Percentiles rank a stretch among this genome's conserved stretches.
These are phyloP conservation scores for Debaryomyces hansenii DNA, from an alignment of 805 yeast genomes.

Conservation along the genomic window DNA sequence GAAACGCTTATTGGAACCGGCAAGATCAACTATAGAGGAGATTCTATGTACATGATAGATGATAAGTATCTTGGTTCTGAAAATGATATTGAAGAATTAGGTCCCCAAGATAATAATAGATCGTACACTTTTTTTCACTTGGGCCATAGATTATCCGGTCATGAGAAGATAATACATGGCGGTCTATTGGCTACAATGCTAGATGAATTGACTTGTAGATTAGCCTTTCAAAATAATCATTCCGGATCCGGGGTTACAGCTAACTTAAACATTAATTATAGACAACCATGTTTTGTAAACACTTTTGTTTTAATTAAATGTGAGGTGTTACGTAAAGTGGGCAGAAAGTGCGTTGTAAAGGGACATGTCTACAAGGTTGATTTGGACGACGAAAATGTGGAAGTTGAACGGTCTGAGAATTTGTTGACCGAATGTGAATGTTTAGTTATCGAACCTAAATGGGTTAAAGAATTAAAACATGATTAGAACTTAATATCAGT, in stretches of 20 bases:
- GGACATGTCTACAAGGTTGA: slow-evolving; percentile 32
- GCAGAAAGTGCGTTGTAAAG: slow-evolving; percentile 41
- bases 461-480: slow-evolving; percentile 32
- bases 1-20: slow-evolving; percentile 32
- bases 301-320: slow-evolving; percentile 36
- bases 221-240: slow-evolving; percentile 41
- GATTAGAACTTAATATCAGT: background rate
- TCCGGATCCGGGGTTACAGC: slow-evolving; percentile 45
- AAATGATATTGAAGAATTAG: slow-evolving; percentile 20
- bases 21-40: slow-evolving; percentile 33
- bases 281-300: slow-evolving; percentile 34
- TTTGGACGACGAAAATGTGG: slow-evolving; percentile 12
- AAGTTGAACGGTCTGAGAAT: slow-evolving; percentile 21
- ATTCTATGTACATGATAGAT: slow-evolving; percentile 34
- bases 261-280: slow-evolving; percentile 41
- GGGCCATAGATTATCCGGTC: slow-evolving; percentile 40
- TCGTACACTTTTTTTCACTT: slow-evolving; percentile 40
- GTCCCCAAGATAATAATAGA: slow-evolving; percentile 22
- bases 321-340: slow-evolving; percentile 26
- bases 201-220: slow-evolving; percentile 43
- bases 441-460: slow-evolving; percentile 41
- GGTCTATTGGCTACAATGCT: slow-evolving; percentile 43
- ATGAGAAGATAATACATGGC: slow-evolving; percentile 42
- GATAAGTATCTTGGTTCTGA: slow-evolving; percentile 24
- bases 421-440: slow-evolving; percentile 38